Percentiles rank a stretch among this genome's conserved stretches.
These are phyloP conservation scores for Elsinoe arachidis DNA, from an alignment of 2,329 filamentous ascomycete genomes.

Conservation along the genomic window DNA sequence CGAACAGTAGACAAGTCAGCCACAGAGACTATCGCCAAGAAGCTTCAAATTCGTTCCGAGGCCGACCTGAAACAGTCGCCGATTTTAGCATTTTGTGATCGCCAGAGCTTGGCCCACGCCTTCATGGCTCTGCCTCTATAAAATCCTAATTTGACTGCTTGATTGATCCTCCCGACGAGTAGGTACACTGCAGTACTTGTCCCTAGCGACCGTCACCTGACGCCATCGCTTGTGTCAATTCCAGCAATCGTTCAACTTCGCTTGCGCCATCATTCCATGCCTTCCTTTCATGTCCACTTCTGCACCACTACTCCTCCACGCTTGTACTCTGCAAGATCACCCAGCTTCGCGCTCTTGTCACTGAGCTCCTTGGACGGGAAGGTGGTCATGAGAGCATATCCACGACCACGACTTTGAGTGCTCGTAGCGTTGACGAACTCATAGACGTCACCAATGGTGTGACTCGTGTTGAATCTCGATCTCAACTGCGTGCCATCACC, in stretches of 20 bases:
- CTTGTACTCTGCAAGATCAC: conserved; percentile 43
- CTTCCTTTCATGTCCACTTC: conserved; percentile 38
- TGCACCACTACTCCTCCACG: conserved; percentile 48
- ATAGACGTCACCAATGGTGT: conserved; percentile 72
- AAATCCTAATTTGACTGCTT: background rate
- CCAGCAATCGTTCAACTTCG: background rate
- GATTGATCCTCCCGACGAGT: background rate
- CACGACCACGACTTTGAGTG: conserved; percentile 46
- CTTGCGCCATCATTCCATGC: background rate
- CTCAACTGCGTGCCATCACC: conserved; percentile 67
- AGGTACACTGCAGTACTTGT: conserved; percentile 1
- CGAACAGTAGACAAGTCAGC: background rate
- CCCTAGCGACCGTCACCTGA: background rate
- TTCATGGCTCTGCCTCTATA: background rate
- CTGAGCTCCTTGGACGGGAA: conserved; percentile 75
- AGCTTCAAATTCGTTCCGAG: background rate
- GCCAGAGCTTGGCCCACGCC: background rate
- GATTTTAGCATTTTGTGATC: background rate
- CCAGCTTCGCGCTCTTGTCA: conserved; percentile 48
- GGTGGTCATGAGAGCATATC: conserved; percentile 70
- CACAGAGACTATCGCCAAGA: background rate
- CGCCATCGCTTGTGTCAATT: background rate
- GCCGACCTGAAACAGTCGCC: background rate
- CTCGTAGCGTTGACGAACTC: conserved; percentile 61
- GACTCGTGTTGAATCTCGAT: conserved; percentile 72